Evolutionary conservation across 306 rosid species (phyloP).

Genomic region (Quercus ilex): DNA sequence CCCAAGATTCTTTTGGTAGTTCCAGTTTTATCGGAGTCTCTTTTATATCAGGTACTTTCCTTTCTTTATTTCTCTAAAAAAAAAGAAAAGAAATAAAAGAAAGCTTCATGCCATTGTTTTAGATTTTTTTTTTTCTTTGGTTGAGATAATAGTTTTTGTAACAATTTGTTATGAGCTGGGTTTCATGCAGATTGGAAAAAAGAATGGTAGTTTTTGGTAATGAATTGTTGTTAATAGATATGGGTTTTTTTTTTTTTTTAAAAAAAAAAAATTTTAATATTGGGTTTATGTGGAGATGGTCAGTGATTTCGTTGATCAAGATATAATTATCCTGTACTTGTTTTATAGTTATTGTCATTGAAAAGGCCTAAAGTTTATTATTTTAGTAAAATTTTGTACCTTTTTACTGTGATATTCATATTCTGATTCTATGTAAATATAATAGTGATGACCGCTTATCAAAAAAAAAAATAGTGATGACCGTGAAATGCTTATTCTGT

Average conservation of each 20-base stretch:
- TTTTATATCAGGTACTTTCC: background rate
- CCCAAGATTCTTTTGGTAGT: background rate
- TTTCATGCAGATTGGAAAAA: slow-evolving; percentile 10
- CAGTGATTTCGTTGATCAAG: background rate
- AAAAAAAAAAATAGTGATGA: background rate
- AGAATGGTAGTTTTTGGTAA: background rate
- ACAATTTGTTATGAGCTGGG: background rate
- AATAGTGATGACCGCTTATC: background rate
- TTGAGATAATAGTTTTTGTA: background rate
- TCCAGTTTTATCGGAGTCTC: background rate
- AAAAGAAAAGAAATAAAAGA: too few relatives aligned
- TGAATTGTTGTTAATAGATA: background rate
- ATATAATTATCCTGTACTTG: background rate
- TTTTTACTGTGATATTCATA: slow-evolving; percentile 6
- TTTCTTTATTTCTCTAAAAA: background rate
- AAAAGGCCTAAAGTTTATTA: background rate
- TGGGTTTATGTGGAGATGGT: background rate
- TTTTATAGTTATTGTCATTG: background rate
- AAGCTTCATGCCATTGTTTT: background rate
- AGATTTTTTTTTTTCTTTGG: background rate
- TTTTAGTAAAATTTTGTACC: slow-evolving; percentile 3
- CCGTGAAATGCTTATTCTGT: background rate
- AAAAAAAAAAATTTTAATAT: background rate
- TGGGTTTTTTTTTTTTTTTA: background rate
- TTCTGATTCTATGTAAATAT: background rate